phyloP scores from a whole-genome alignment of 257 asterid species.

The Salvia rosmarinus region DNA sequence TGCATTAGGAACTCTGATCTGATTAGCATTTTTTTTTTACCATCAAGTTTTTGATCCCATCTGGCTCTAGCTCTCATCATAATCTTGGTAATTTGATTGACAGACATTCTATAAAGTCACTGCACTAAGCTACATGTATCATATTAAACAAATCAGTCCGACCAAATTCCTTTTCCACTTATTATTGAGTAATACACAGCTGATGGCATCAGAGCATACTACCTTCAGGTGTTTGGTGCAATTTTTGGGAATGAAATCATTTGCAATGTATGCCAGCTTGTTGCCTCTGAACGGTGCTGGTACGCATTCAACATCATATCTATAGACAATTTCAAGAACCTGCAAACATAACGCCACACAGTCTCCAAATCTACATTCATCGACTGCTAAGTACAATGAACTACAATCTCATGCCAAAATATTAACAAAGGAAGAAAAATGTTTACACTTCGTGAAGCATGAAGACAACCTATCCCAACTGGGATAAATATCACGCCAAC shows the following conservation, averaged over 20 bases:
- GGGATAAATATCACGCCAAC: conserved; percentile 68
- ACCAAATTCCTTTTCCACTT: not conserved
- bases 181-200: not conserved
- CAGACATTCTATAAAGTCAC: not conserved
- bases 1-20: conserved; percentile 11
- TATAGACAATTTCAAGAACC: conserved; percentile 74
- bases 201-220: conserved; percentile 6
- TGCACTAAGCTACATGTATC: conserved; percentile 18
- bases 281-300: conserved; percentile 54
- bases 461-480: conserved; percentile 62
- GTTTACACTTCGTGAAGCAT: conserved; percentile 67
- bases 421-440: conserved; percentile 12
- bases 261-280: conserved; percentile 62
- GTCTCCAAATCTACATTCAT: conserved; percentile 22
- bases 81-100: not conserved
- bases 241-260: conserved; percentile 62
- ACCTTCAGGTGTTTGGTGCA: conserved; percentile 67
- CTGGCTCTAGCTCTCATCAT: conserved; percentile 2
- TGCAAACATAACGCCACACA: conserved; percentile 33
- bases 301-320: conserved; percentile 73
- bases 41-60: not conserved
- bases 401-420: not conserved
- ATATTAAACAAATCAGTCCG: conserved; percentile 3
- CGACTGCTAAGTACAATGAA: conserved; percentile 2
- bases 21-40: not conserved